Evolutionary conservation across 1,139 yeast genomes (phyloP).

Genomic region (Pichia sp.): DNA sequence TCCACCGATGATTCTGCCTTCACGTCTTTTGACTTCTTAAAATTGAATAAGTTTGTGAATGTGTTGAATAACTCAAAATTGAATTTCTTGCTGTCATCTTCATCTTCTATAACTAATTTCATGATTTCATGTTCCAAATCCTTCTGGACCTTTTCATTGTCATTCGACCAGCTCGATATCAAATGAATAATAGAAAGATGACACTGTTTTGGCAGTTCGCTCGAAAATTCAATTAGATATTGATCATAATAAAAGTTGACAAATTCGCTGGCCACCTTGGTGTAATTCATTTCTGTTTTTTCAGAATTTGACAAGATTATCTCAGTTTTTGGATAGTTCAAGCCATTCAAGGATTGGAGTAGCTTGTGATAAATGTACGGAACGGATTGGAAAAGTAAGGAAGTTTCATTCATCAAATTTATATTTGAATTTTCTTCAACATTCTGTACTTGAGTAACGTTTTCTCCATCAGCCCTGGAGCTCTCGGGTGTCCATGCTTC

Average conservation of each 20-base stretch:
- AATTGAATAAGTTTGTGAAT: constrained; percentile 49
- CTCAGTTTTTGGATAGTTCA: constrained; percentile 22
- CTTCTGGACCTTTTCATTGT: constrained; percentile 19
- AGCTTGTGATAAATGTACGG: constrained; percentile 24
- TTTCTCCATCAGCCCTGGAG: constrained; percentile 10
- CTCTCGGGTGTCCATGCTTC: constrained; percentile 18
- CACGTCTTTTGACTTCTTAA: constrained; percentile 23
- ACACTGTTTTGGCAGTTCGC: constrained; percentile 25
- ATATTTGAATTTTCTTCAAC: constrained; percentile 5
- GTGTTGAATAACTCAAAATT: constrained; percentile 27
- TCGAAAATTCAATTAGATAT: constrained; percentile 25
- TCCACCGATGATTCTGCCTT: constrained; percentile 19
- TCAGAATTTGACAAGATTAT: constrained; percentile 4
- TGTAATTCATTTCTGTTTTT: constrained; percentile 20
- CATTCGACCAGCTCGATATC: constrained; percentile 21
- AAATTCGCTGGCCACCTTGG: constrained; percentile 21
- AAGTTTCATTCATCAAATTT: constrained; percentile 25
- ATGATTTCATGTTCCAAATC: constrained; percentile 22
- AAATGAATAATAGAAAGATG: constrained; percentile 19
- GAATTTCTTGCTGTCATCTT: constrained; percentile 14
- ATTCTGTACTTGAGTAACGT: background rate
- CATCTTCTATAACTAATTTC: constrained; percentile 22
- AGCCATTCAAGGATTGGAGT: constrained; percentile 14
- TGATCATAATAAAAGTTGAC: constrained; percentile 27
- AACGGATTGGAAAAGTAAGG: constrained; percentile 26